phyloP scores from a whole-genome alignment of 805 yeast genomes.

The Sporopachydermia lactativora region DNA sequence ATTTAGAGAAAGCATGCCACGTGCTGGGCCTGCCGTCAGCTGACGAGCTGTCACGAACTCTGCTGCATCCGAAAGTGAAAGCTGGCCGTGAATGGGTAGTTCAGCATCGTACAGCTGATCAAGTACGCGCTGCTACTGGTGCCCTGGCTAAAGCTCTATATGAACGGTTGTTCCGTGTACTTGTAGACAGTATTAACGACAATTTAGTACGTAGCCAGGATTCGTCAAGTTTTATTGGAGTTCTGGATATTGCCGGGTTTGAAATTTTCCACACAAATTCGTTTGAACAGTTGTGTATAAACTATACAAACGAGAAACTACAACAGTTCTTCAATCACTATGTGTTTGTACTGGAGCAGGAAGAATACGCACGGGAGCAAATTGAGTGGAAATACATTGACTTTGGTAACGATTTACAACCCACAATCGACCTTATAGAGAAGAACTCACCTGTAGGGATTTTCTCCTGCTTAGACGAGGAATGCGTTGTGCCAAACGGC shows the following conservation, averaged over 20 bases:
- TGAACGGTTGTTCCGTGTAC: constrained; percentile 65
- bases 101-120: constrained; percentile 65
- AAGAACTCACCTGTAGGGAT: constrained; percentile 62
- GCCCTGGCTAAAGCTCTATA: constrained; percentile 81
- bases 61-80: constrained; percentile 70
- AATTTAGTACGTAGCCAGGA: constrained; percentile 35
- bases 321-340: constrained; percentile 96
- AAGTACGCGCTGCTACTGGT: constrained; percentile 70
- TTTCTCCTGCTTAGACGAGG: constrained; percentile 81
- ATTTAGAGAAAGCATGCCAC: constrained; percentile 36
- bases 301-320: constrained; percentile 81
- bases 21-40: constrained; percentile 49
- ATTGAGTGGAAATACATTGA: constrained; percentile 91
- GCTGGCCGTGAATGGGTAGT: constrained; percentile 83
- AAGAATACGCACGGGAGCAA: constrained; percentile 86
- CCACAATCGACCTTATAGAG: constrained; percentile 88
- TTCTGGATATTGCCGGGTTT: constrained; percentile 93
- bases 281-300: constrained; percentile 93
- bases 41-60: constrained; percentile 39
- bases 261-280: constrained; percentile 93
- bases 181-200: constrained; percentile 63
- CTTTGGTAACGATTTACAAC: constrained; percentile 88
- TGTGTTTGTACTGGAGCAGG: constrained; percentile 94
- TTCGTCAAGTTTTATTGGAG: constrained; percentile 49
- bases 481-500: constrained; percentile 87